Evolutionary conservation across 129 eudicot species (phyloP), one percentile per base, ranked within the genome.

Genomic region (Smallanthus sonchifolius): DNA sequence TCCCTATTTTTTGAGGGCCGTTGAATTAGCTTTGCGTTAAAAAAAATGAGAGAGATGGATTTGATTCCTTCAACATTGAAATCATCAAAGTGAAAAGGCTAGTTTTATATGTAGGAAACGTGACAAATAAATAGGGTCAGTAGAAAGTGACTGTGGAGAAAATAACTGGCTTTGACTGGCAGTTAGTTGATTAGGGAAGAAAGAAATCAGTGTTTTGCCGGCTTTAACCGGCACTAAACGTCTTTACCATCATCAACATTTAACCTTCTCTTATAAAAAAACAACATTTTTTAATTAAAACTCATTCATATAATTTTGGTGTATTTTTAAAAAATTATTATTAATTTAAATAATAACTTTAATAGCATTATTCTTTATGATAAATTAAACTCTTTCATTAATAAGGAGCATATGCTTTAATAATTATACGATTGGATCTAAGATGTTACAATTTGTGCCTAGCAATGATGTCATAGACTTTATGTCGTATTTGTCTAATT

Each of bases 241-340:
- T 60, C 65, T 32, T 60, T 60, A 60, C 40, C 65, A 13, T 60
- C 65, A 60, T 60, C 65, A 11, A 60, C 32, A 60, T 60, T 60
- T 32, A 30, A 59, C 38, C 65, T 9, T 24, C 32, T 10, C 15
- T 1, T 8, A 5, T 28, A 55, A 55, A 7, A 2, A 54, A 54
- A 13, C 19, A 48, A 17, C 62, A 17, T 55, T 8, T 9, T 48
- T 55, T 55, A 6, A 55, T 55, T 55, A 24, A 20, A 55, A 11
- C 19, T 7, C 34, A 7, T 9, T 56, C 14, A 55, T 19, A 19
- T 48, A 48, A 48, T 24, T 24, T 24, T 24, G 30, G 30, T 24
- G 30, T 24, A 24, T 24, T 24, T 24, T 24, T 24, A 24, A 24
- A 6, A 52, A 52, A 17, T 7, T 17, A 52, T 52, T 52, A 52